These are phyloP conservation scores for Fibroporia radiculosa DNA, from an alignment of 768 basidiomycete genomes.

Conservation along the genomic window DNA sequence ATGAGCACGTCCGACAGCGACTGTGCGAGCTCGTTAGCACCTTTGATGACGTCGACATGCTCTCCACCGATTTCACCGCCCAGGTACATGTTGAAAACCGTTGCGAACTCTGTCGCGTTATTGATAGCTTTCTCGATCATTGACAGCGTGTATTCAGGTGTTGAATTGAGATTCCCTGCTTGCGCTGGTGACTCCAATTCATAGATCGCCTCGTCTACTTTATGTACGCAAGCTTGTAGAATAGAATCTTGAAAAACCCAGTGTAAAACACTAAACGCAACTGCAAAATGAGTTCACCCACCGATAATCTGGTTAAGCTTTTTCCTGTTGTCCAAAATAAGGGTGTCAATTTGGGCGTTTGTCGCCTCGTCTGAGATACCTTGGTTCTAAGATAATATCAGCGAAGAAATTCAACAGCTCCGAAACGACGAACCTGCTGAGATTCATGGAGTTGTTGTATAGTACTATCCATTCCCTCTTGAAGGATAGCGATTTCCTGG, in stretches of 20 bases:
- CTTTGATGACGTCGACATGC: constrained; percentile 96
- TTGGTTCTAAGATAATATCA: constrained; percentile 49
- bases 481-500: constrained; percentile 90
- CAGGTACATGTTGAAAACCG: constrained; percentile 86
- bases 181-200: constrained; percentile 95
- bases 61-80: constrained; percentile 85
- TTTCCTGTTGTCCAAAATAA: constrained; percentile 95
- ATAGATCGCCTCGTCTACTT: constrained; percentile 95
- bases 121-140: constrained; percentile 97
- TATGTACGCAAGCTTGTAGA: constrained; percentile 91
- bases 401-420: not conserved
- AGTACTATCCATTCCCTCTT: constrained; percentile 92
- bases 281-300: constrained; percentile 24
- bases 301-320: constrained; percentile 97
- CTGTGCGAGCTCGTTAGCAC: constrained; percentile 94
- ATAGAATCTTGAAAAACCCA: constrained; percentile 79
- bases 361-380: constrained; percentile 83
- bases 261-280: constrained; percentile 9
- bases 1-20: constrained; percentile 84
- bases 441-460: constrained; percentile 82
- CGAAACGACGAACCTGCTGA: constrained; percentile 54
- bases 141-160: constrained; percentile 94
- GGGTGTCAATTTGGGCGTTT: constrained; percentile 93
- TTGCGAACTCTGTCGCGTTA: constrained; percentile 94
- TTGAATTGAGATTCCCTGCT: constrained; percentile 93